Base-by-base conservation (phyloP, 805 yeast genomes). In the Schwanniomyces yamadae region DNA sequence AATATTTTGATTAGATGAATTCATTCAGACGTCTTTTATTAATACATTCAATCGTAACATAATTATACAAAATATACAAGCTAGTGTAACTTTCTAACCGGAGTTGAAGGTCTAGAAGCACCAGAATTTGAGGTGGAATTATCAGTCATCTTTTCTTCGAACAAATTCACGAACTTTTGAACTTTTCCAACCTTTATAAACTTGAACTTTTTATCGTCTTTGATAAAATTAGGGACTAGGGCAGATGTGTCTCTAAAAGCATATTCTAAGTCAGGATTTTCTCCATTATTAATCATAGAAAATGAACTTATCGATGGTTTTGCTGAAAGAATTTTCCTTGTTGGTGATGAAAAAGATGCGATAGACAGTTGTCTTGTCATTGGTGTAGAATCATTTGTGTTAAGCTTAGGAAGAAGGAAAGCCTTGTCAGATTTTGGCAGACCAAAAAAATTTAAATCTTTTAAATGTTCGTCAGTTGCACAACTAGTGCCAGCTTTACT, bases 121-220 rank as follows among this genome's bases (percentile, higher is more conserved):
- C 23, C 14, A 3, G 28, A 13, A 20, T 31, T 36, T 13, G 22
- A 19, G 7, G 21, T n/a, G n/a, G 37, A 23, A 28, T 42, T 47
- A 33, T 44, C 48, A 19, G 32, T 23, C 30, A 44, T 45, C 38
- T 58, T 50, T 37, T 67, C 72, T 42, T 68, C 73, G 43, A 67
- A 69, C 46, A 69, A 52, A 44, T 55, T 55, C 9, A 68, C 73
- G 44, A 65, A 67, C 46, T 66, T 66, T 42, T 68, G 73, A 20
- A 68, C 74, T 42, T 69, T 69, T 2, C 73, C 73, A 16, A 69
- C 67, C 46, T 66, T 67, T 40, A 68, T 68, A 43, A 61, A 69
- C 44, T 62, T 65, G 50, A 65, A 68, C 46, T 67, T 69, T 39
- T 61, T 63, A 48, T 66, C 63, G 34, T 63, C 55, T 42, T 65